Evolutionary conservation across 768 basidiomycete species (phyloP), one percentile per base, ranked within the genome.

Genomic region (Macrolepiota fuliginosa): DNA sequence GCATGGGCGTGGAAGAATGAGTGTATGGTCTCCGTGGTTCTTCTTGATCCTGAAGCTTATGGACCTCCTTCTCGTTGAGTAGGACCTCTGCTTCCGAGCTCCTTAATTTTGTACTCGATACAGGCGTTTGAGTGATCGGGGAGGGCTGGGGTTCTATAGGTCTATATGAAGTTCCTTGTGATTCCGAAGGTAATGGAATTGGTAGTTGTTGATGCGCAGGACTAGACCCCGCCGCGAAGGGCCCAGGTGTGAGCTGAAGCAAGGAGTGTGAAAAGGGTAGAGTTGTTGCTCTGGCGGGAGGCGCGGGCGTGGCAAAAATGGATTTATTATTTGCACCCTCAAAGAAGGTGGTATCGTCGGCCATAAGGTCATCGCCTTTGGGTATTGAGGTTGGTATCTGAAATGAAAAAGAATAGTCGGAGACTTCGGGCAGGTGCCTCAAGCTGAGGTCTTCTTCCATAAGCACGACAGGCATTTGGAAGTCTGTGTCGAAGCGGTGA

Each of bases 401-500:
- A 69, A 85, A 83, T 1, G 83, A 84, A 63, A 78, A 80, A 37
- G 81, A 83, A n/a, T 72, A 66, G 63, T 81, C 77, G 25, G 82
- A 82, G 54, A 79, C 68, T 63, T 87, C 84, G 42, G 85, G 85
- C 27, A 86, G 67, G 69, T 85, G 81, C 67, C 81, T 77, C 52
- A 80, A 70, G 59, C 83, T 87, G 22, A 83, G 70, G 56, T 78
- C 78, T 46, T 66, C 71, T 4, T 77, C 76, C 42, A 72, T 70
- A n/a, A 42, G 54, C 54, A 65, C 71, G 64, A 35, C 19, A 46
- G 25, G 37, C 58, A 59, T 61, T 7, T 36, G 57, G 9, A 35
- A 12, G 15, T 17, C 10, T 2, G 4, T 25, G n/a, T 45, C 17
- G 42, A 45, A 19, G 17, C 17, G 52, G 45, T 42, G 39, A 13